A percentile compares a stretch with the other conserved stretches of the same genome.
Evolutionary conservation across 331 rosid species (phyloP).

Genomic region (Erythrophleum ivorense): DNA sequence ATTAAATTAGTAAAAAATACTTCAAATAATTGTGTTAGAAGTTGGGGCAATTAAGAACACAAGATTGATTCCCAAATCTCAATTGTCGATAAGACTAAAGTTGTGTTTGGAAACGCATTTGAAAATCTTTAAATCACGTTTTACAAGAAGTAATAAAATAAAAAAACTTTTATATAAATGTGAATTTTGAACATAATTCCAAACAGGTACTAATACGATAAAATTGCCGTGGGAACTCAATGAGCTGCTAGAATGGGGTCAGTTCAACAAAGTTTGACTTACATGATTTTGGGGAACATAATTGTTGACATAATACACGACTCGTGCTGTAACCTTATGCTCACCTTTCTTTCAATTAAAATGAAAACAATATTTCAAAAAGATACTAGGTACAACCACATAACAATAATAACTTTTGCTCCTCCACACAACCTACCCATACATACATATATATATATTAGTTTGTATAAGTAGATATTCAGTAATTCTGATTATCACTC

Average conservation of each 20-base stretch:
- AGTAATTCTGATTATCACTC: too few species aligned
- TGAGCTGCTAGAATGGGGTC: slow-evolving; percentile 10
- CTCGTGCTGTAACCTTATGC: not conserved
- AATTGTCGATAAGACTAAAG: not conserved
- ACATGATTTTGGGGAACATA: not conserved
- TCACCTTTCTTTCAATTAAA: slow-evolving; percentile 37
- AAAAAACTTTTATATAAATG: too few species aligned
- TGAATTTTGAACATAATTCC: too few species aligned
- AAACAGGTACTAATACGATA: not conserved
- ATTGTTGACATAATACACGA: slow-evolving; percentile 14
- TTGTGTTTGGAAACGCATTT: too few species aligned
- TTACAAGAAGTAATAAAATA: too few species aligned
- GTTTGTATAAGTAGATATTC: too few species aligned
- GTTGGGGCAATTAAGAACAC: too few species aligned
- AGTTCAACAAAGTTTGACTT: slow-evolving; percentile 39
- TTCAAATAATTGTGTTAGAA: not conserved
- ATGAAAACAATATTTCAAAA: too few species aligned
- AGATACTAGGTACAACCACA: slow-evolving; percentile 10
- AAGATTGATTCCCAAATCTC: not conserved
- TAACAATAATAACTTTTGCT: slow-evolving; percentile 26
- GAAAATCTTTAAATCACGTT: too few species aligned
- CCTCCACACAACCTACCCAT: slow-evolving; percentile 35
- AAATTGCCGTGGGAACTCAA: slow-evolving; percentile 28
- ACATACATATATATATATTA: too few species aligned
- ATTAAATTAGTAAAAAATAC: not conserved